Evolutionary conservation across 345 rosid species (phyloP).

Genomic region (Abelmoschus esculentus): DNA sequence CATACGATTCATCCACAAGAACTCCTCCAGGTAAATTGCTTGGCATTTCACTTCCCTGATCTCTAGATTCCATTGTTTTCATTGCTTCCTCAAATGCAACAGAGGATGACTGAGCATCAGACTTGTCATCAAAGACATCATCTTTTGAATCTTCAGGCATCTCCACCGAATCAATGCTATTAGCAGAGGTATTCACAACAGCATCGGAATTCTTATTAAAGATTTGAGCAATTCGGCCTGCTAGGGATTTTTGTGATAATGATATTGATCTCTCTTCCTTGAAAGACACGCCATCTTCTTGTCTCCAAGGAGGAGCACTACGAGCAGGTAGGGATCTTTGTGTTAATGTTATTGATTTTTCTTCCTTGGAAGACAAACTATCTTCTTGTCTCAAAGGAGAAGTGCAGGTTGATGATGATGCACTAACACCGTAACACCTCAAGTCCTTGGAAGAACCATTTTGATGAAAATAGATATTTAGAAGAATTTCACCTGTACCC

Average conservation of each 20-base stretch:
- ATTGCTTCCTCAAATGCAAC: slow-evolving; percentile 55
- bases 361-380: slow-evolving; percentile 39
- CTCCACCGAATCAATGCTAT: slow-evolving; percentile 41
- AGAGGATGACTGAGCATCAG: slow-evolving; percentile 45
- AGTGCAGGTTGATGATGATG: slow-evolving; percentile 30
- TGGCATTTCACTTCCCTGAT: slow-evolving; percentile 56
- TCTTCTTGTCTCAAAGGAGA: slow-evolving; percentile 53
- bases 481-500: slow-evolving; percentile 70
- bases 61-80: slow-evolving; percentile 57
- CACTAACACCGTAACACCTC: slow-evolving; percentile 22
- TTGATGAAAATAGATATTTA: slow-evolving; percentile 54
- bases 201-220: slow-evolving; percentile 54
- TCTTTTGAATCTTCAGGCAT: slow-evolving; percentile 33
- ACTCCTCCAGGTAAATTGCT: slow-evolving; percentile 78
- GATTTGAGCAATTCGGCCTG: slow-evolving; percentile 27
- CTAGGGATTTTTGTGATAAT: slow-evolving; percentile 43
- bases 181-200: slow-evolving; percentile 19
- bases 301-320: slow-evolving; percentile 31
- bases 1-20: slow-evolving; percentile 60
- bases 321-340: no score
- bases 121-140: slow-evolving; percentile 31
- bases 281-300: slow-evolving; percentile 39
- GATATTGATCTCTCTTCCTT: slow-evolving; percentile 43
- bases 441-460: slow-evolving; percentile 37
- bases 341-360: slow-evolving; percentile 16